Evolutionary conservation across 768 basidiomycete species (phyloP).

Genomic region (Lactarius deliciosus): DNA sequence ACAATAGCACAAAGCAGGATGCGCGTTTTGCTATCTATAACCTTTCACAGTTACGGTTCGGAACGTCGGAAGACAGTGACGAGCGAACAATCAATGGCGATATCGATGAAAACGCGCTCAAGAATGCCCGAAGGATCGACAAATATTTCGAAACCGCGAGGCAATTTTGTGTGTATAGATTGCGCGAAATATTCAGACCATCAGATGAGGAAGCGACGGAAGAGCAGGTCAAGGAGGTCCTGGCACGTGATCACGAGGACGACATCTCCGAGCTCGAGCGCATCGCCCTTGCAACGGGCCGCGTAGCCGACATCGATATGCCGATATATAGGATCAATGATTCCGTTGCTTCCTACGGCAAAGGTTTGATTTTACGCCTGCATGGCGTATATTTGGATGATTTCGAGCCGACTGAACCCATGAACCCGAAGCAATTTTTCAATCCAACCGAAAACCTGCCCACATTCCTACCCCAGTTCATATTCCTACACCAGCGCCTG

Average conservation of each 20-base stretch:
- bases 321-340: background rate
- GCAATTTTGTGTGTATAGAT: background rate
- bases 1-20: background rate
- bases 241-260: background rate
- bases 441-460: background rate
- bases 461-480: background rate
- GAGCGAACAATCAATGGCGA: background rate
- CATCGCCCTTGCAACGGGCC: background rate
- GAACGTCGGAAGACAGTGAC: background rate
- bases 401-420: background rate
- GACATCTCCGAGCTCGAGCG: background rate
- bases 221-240: background rate
- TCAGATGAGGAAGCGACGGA: background rate
- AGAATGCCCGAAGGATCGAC: background rate
- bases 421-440: background rate
- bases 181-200: background rate
- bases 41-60: background rate
- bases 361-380: background rate
- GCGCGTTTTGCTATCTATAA: background rate
- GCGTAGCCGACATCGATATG: background rate
- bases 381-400: background rate
- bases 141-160: background rate
- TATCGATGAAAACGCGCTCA: background rate
- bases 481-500: background rate
- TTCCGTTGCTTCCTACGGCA: background rate